Conservation (phyloP, 352 stramenopile genomes). For the Pythium myriotylum region DNA sequence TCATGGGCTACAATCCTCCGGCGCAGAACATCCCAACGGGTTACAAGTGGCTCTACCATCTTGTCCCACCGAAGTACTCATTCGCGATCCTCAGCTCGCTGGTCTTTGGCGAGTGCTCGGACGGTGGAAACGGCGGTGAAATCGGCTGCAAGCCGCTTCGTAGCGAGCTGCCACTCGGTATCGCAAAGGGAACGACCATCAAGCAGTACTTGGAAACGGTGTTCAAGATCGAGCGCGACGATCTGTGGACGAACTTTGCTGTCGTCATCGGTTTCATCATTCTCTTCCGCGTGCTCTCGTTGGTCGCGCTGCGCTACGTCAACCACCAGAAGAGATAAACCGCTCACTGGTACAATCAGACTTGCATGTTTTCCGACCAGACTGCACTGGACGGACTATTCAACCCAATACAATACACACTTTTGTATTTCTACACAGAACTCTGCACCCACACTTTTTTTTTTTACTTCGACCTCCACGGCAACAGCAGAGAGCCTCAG, state of each 20-base stretch:
- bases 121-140: slow-evolving; percentile 8
- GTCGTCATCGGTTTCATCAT: slow-evolving; percentile 30
- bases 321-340: slow-evolving; percentile 42
- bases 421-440: too few relatives aligned
- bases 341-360: background rate
- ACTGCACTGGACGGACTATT: too few relatives aligned
- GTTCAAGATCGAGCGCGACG: slow-evolving; percentile 28
- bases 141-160: slow-evolving; percentile 28
- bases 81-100: slow-evolving; percentile 21
- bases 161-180: slow-evolving; percentile 6
- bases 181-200: slow-evolving; percentile 22
- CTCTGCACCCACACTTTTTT: too few relatives aligned
- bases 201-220: slow-evolving; percentile 30
- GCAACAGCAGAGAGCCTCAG: too few relatives aligned
- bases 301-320: slow-evolving; percentile 36
- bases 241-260: slow-evolving; percentile 30
- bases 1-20: slow-evolving; percentile 42
- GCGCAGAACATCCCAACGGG: slow-evolving; percentile 12
- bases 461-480: too few relatives aligned
- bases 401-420: too few relatives aligned
- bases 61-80: slow-evolving; percentile 21
- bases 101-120: slow-evolving; percentile 28
- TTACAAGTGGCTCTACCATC: slow-evolving; percentile 25
- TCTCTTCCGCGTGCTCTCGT: slow-evolving; percentile 32
- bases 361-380: too few relatives aligned